Percentiles rank a stretch among this genome's conserved stretches.
These are phyloP conservation scores for Mycena latifolia DNA, from an alignment of 768 basidiomycete genomes.

Conservation along the genomic window DNA sequence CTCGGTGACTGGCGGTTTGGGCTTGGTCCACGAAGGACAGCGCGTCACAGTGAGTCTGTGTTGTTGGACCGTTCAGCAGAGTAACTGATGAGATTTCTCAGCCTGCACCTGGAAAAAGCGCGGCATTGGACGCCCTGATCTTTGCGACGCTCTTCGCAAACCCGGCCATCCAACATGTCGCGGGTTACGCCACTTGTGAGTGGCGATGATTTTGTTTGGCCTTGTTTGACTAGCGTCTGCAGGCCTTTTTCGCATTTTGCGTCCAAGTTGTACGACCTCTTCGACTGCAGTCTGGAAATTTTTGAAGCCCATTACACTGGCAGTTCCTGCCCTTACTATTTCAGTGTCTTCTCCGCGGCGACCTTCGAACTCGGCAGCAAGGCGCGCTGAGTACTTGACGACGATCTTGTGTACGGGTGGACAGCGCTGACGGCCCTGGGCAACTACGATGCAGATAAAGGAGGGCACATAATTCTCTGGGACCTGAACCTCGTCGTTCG, in stretches of 20 bases:
- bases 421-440: constrained; percentile 30
- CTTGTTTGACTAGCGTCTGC: not conserved
- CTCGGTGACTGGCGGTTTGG: not conserved
- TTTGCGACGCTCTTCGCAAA: not conserved
- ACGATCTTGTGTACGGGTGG: not conserved
- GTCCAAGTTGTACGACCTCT: not conserved
- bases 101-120: not conserved
- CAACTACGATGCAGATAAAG: constrained; percentile 33
- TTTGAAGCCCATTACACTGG: not conserved
- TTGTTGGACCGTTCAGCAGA: not conserved
- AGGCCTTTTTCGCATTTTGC: not conserved
- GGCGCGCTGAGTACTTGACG: not conserved
- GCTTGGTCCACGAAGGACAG: not conserved
- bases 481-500: constrained; percentile 39
- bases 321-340: not conserved
- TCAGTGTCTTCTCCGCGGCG: not conserved
- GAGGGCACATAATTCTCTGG: constrained; percentile 44
- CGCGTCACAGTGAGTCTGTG: not conserved
- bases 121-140: not conserved
- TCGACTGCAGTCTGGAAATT: not conserved
- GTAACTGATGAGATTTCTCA: not conserved
- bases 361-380: not conserved
- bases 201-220: not conserved
- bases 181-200: not conserved
- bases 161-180: not conserved